Conservation (phyloP, 2,329 filamentous ascomycete species). For the Amphichorda felina region DNA sequence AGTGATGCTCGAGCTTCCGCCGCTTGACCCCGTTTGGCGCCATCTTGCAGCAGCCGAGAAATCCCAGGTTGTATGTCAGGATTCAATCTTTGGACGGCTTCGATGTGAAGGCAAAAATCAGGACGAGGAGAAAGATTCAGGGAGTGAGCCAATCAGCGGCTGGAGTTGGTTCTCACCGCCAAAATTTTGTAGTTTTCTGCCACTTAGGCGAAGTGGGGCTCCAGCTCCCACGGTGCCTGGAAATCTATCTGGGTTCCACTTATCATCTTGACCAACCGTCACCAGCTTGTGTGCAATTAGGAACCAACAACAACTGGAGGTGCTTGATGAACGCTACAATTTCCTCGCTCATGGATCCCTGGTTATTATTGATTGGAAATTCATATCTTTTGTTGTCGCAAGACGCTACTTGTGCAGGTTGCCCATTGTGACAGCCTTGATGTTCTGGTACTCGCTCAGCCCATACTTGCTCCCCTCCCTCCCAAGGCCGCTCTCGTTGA, state of each 20-base stretch:
- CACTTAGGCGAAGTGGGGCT: neutral
- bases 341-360: no score
- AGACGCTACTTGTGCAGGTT: neutral
- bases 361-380: no score
- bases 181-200: slow-evolving; percentile 25
- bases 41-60: slow-evolving; percentile 28
- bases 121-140: neutral
- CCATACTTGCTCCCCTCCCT: slow-evolving; percentile 49
- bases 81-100: neutral
- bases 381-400: no score
- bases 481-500: slow-evolving; percentile 51
- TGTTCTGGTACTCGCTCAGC: slow-evolving; percentile 43
- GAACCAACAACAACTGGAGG: no score
- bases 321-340: no score
- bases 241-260: no score
- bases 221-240: no score
- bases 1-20: slow-evolving; percentile 43
- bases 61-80: neutral
- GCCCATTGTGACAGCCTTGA: slow-evolving; percentile 37
- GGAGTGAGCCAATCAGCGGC: slow-evolving; percentile 11
- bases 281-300: no score
- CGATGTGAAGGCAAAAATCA: no score
- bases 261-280: no score
- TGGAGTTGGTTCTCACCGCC: slow-evolving; percentile 19
- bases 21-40: slow-evolving; percentile 39